A percentile compares a stretch with the other conserved stretches of the same genome.
Evolutionary conservation across 129 eudicot species (phyloP).

Genomic region (Apium graveolens): DNA sequence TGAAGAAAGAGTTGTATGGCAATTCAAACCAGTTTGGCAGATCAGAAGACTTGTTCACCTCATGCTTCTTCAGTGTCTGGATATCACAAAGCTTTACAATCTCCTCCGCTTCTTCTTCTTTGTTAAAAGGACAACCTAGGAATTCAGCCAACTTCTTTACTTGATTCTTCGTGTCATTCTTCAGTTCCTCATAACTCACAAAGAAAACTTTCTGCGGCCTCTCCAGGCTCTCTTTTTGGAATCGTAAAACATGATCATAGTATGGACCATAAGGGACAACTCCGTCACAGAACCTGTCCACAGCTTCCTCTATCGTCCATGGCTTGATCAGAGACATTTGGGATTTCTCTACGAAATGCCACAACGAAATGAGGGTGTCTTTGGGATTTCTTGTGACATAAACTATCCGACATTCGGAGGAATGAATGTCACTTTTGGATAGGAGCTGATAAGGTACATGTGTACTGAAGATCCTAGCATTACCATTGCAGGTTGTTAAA

Average conservation of each 20-base stretch:
- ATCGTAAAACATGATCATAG: conserved; percentile 28
- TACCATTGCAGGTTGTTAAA: background rate
- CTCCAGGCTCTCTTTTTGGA: conserved; percentile 17
- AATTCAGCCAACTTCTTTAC: conserved; percentile 25
- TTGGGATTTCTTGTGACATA: conserved; percentile 39
- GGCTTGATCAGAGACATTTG: conserved; percentile 7
- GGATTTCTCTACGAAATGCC: conserved; percentile 20
- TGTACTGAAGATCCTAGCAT: conserved; percentile 21
- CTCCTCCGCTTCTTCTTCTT: conserved; percentile 17
- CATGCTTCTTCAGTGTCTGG: conserved; percentile 18
- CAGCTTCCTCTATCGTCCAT: conserved; percentile 24
- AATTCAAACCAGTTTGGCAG: conserved; percentile 16
- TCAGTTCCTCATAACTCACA: conserved; percentile 25
- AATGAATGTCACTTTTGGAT: conserved; percentile 7
- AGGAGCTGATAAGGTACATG: conserved; percentile 32
- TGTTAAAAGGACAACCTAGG: conserved; percentile 24
- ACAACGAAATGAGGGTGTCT: conserved; percentile 27
- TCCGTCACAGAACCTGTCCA: conserved; percentile 28
- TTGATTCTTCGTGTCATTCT: conserved; percentile 10
- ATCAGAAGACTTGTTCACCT: conserved; percentile 25
- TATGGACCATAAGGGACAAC: conserved; percentile 29
- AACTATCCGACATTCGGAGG: conserved; percentile 20
- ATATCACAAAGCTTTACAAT: conserved; percentile 25
- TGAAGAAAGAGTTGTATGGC: conserved; percentile 36
- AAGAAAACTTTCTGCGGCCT: conserved; percentile 19